Conservation (phyloP, 306 rosid species). For the Geum urbanum region DNA sequence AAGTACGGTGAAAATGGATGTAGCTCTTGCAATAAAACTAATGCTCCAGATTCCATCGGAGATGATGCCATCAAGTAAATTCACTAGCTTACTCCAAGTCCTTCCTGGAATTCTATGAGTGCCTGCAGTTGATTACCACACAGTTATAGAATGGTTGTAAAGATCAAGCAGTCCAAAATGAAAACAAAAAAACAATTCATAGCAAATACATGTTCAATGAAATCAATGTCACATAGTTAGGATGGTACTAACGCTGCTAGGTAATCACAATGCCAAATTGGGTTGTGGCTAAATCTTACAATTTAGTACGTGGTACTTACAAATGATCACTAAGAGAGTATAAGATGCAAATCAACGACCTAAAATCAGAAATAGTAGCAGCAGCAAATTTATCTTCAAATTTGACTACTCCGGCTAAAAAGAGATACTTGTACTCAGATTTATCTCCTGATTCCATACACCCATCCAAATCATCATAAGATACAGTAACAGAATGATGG, state of each 20-base stretch:
- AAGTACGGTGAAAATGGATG: constrained; percentile 60
- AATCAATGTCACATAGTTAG: background rate
- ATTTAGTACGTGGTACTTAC: background rate
- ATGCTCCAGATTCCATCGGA: constrained; percentile 55
- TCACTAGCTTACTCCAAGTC: constrained; percentile 5
- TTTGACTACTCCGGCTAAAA: background rate
- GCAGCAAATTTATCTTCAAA: background rate
- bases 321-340: no score
- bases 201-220: background rate
- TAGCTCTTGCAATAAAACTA: constrained; percentile 43
- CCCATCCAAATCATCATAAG: constrained; percentile 1
- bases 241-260: background rate
- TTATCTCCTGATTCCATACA: background rate
- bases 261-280: background rate
- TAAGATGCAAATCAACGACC: background rate
- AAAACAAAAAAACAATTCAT: background rate
- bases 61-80: constrained; percentile 30
- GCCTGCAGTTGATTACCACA: background rate
- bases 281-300: background rate
- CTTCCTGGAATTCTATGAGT: background rate
- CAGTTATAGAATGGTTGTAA: background rate
- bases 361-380: background rate
- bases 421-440: background rate
- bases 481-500: background rate
- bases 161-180: background rate